Percentiles rank a stretch among this genome's conserved stretches.
Conservation (phyloP, 2,329 filamentous ascomycete genomes). For the Alternaria metachromatica region DNA sequence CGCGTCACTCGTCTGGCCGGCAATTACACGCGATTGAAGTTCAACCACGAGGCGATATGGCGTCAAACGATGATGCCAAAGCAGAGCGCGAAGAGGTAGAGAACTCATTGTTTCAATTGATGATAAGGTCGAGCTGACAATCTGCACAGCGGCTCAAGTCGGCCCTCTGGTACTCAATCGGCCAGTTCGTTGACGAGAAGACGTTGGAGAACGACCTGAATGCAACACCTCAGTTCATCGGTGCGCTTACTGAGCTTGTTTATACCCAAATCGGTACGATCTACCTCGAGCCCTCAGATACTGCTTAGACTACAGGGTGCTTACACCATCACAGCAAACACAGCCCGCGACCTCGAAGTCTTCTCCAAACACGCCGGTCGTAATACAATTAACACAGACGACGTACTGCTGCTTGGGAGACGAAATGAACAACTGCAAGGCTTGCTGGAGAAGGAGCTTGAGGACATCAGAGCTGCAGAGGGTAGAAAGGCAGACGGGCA, state of each 20-base stretch:
- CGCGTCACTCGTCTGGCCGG: slow-evolving; percentile 16
- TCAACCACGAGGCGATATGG: slow-evolving; percentile 25
- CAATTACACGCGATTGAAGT: background rate
- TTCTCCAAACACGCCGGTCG: slow-evolving; percentile 76
- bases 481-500: slow-evolving; percentile 27
- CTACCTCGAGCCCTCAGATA: background rate
- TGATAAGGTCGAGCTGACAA: background rate
- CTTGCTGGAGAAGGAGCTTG: slow-evolving; percentile 74
- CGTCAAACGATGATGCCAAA: slow-evolving; percentile 31
- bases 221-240: slow-evolving; percentile 91
- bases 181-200: slow-evolving; percentile 81
- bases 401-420: slow-evolving; percentile 85
- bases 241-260: slow-evolving; percentile 75
- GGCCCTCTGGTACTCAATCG: slow-evolving; percentile 51
- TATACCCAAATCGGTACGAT: slow-evolving; percentile 81
- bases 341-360: slow-evolving; percentile 66
- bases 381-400: slow-evolving; percentile 79
- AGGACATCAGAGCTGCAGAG: slow-evolving; percentile 51
- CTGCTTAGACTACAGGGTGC: background rate
- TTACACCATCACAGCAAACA: slow-evolving; percentile 34
- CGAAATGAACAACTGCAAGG: slow-evolving; percentile 84
- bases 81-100: slow-evolving; percentile 43
- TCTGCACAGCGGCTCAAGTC: slow-evolving; percentile 55
- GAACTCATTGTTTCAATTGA: background rate
- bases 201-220: slow-evolving; percentile 76